A percentile compares a stretch with the other conserved stretches of the same genome.
Conservation (phyloP, 1,284 basidiomycete genomes). For the Ceratobasidium sp. region DNA sequence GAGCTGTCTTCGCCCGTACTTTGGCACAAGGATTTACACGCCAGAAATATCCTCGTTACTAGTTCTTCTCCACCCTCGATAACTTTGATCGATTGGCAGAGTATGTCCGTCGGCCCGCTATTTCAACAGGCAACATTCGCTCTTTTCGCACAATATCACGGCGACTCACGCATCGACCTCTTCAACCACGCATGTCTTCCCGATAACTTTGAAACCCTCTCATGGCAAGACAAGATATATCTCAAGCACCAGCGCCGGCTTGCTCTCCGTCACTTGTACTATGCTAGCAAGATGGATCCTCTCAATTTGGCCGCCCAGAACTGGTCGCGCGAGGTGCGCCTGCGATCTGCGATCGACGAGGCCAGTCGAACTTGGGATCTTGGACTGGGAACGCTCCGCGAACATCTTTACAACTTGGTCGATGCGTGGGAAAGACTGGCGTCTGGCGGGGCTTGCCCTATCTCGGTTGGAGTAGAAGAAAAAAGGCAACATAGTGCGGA, state of each 20-base stretch:
- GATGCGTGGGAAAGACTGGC: neutral
- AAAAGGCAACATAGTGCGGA: neutral
- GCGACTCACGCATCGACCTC: slow-evolving; percentile 29
- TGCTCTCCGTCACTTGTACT: slow-evolving; percentile 38
- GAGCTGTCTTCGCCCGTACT: slow-evolving; percentile 16
- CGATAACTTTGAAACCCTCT: slow-evolving; percentile 19
- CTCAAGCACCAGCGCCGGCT: slow-evolving; percentile 37
- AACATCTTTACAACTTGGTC: slow-evolving; percentile 9
- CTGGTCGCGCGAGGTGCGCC: slow-evolving; percentile 13
- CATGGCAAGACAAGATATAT: slow-evolving; percentile 36
- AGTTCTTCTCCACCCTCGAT: slow-evolving; percentile 48
- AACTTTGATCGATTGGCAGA: slow-evolving; percentile 54
- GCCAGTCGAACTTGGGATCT: slow-evolving; percentile 37
- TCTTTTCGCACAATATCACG: slow-evolving; percentile 32
- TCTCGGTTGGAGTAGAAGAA: neutral
- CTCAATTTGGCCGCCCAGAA: slow-evolving; percentile 12
- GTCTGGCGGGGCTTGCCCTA: neutral
- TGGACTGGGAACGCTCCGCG: slow-evolving; percentile 23
- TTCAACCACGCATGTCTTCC: slow-evolving; percentile 23
- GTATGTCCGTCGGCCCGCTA: slow-evolving; percentile 49
- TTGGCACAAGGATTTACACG: slow-evolving; percentile 47
- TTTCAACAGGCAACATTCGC: slow-evolving; percentile 46
- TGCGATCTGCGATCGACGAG: slow-evolving; percentile 37
- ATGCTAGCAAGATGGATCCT: neutral
- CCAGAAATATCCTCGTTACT: slow-evolving; percentile 52